A percentile compares a stretch with the other conserved stretches of the same genome.
Evolutionary conservation across 2,329 filamentous ascomycete genomes (phyloP).

Genomic region (Phialophora chinensis): DNA sequence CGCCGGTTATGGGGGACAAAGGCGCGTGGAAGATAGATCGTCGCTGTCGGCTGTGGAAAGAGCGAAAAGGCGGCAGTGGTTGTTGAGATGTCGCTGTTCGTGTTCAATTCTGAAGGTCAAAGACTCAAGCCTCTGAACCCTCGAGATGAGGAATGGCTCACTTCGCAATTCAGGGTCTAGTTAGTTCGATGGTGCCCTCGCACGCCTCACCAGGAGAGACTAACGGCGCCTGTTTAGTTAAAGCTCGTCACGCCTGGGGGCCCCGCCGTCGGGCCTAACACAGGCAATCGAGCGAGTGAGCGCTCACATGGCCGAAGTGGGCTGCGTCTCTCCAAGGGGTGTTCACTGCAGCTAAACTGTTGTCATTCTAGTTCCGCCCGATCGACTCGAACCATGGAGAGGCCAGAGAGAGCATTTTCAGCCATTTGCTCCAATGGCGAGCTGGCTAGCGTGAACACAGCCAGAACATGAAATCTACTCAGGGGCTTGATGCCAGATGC

Average conservation of each 20-base stretch:
- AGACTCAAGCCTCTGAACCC: neutral
- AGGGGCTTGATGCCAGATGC: conserved; percentile 20
- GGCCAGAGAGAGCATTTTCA: conserved; percentile 17
- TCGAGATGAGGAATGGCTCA: conserved; percentile 8
- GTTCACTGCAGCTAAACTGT: conserved; percentile 15
- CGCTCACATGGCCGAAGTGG: conserved; percentile 8
- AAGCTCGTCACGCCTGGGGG: conserved; percentile 9
- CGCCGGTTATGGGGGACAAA: conserved; percentile 2
- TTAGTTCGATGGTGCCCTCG: neutral
- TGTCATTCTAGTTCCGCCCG: conserved; percentile 19
- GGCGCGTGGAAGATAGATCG: conserved; percentile 12
- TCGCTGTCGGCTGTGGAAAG: conserved; percentile 14
- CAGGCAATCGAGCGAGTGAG: conserved; percentile 18
- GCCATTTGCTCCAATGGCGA: conserved; percentile 16
- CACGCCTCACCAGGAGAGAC: conserved; percentile 4
- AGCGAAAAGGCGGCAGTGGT: conserved; percentile 17
- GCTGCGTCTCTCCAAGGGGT: conserved; percentile 7
- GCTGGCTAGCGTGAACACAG: conserved; percentile 17
- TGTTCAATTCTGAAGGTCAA: neutral
- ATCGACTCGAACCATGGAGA: conserved; percentile 19
- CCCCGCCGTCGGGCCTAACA: conserved; percentile 9
- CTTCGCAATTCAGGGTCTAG: conserved; percentile 11
- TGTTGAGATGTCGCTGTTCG: conserved; percentile 1
- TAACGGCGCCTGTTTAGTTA: conserved; percentile 13
- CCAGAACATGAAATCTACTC: conserved; percentile 12